phyloP scores from a whole-genome alignment of 768 basidiomycete genomes.

The Serpula lacrymans region DNA sequence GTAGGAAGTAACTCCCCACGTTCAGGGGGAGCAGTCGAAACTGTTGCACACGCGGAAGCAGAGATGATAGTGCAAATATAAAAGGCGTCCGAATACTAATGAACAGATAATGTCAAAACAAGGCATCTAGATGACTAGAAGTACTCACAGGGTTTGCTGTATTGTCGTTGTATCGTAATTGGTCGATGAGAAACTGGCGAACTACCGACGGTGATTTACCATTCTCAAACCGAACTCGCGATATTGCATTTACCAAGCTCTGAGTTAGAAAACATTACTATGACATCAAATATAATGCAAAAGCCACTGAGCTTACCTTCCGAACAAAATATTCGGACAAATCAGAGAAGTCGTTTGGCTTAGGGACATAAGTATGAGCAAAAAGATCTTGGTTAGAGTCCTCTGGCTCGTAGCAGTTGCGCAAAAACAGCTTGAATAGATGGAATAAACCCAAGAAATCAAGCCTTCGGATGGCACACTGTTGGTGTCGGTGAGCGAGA shows the following conservation, averaged over 20 bases:
- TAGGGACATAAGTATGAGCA: conserved; percentile 85
- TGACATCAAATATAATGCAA: conserved; percentile 3
- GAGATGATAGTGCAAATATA: conserved; percentile 87
- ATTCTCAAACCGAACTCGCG: conserved; percentile 81
- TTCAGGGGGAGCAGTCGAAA: conserved; percentile 76
- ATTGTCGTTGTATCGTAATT: conserved; percentile 94
- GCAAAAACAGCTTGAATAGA: conserved; percentile 90
- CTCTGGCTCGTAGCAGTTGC: conserved; percentile 87
- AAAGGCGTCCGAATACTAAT: conserved; percentile 84
- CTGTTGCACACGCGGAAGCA: conserved; percentile 73
- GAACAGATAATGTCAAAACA: conserved; percentile 3
- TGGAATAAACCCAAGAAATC: conserved; percentile 93
- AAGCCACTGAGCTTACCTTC: conserved; percentile 54
- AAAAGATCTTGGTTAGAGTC: conserved; percentile 81
- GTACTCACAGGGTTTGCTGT: conserved; percentile 76
- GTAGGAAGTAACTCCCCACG: conserved; percentile 72
- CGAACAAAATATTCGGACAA: conserved; percentile 92
- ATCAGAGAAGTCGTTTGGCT: conserved; percentile 92
- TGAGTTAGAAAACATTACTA: conserved; percentile 26
- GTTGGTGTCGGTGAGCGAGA: conserved; percentile 13
- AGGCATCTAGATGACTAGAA: conserved; percentile 3
- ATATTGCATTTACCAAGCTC: conserved; percentile 79
- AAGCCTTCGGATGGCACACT: conserved; percentile 83
- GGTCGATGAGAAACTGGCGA: conserved; percentile 84
- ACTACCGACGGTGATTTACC: conserved; percentile 86